Base-by-base conservation (phyloP, 140 eudicot species). In the Anethum foeniculum region DNA sequence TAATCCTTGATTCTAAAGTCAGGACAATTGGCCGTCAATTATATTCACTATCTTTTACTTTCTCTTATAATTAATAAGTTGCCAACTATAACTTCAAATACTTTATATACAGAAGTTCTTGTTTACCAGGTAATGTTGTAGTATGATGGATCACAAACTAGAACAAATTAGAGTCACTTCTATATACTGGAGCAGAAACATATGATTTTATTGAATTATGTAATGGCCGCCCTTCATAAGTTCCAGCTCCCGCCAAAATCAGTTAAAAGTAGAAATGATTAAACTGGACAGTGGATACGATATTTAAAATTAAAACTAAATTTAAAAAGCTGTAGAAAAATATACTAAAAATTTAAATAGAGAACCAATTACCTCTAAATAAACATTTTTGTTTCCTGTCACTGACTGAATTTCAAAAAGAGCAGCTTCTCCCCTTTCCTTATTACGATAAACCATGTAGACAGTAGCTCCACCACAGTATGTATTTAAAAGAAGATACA, bases 361-460 rank as follows among this genome's bases (percentile, higher is more conserved):
- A 58, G 80, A 76, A 43, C 67, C 28, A 77, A 69, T 48, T 80
- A 93, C 98, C 99, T 94, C 99, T 84, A 94, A 86, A 83, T 88
- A 76, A 82, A 94, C 97, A 83, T 92, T 94, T 80, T 85, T 88
- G 87, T 90, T 94, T 68, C 97, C 93, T 0, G 99, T 94, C 54
- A 32, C 76, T 0, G 92, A 84, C 81, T 88, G 93, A 79, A 94
- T 90, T 81, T 88, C 52, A 34, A 96, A 92, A 75, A 86, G 91
- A 74, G 99, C 99, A 47, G 88, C 95, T 88, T 92, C 99, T 58
- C 99, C 97, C 91, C 97, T 89, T 86, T 92, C 97, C 86, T 86
- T 94, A 77, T 82, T 92, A 69, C 99, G 92, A 81, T 97, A 94
- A 34, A 94, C 90, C 88, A 94, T 85, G 82, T 92, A 94, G 49